Conservation (phyloP, 257 asterid species). For the Knoxia roxburghii region DNA sequence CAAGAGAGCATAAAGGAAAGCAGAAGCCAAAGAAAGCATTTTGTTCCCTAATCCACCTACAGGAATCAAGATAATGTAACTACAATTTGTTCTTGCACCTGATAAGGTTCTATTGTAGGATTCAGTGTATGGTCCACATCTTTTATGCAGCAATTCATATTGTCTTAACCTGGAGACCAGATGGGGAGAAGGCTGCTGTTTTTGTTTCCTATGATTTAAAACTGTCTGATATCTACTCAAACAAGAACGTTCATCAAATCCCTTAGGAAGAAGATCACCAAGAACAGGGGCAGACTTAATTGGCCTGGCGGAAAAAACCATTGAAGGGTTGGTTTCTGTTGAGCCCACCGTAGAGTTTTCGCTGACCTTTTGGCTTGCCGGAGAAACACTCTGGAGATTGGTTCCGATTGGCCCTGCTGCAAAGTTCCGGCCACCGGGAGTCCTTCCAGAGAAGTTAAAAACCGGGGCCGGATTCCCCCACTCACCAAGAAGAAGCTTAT, state of each 20-base stretch:
- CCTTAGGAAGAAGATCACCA: slow-evolving; percentile 56
- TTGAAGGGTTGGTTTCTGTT: too few relatives aligned
- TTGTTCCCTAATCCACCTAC: slow-evolving; percentile 71
- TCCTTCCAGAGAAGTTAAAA: too few relatives aligned
- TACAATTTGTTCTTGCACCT: slow-evolving; percentile 44
- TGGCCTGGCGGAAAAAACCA: too few relatives aligned
- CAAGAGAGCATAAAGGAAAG: slow-evolving; percentile 73
- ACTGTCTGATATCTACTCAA: slow-evolving; percentile 55
- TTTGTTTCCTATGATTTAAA: slow-evolving; percentile 35
- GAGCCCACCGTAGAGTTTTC: too few relatives aligned
- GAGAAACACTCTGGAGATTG: too few relatives aligned
- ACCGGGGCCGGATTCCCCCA: too few relatives aligned
- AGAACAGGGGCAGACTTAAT: too few relatives aligned
- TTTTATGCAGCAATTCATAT: slow-evolving; percentile 64
- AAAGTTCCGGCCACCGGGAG: too few relatives aligned
- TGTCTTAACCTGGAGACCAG: slow-evolving; percentile 61
- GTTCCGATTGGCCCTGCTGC: too few relatives aligned
- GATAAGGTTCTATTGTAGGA: slow-evolving; percentile 48
- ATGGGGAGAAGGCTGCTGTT: slow-evolving; percentile 46
- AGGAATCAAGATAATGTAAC: slow-evolving; percentile 62
- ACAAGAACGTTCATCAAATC: slow-evolving; percentile 60
- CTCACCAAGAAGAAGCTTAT: too few relatives aligned
- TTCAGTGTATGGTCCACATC: slow-evolving; percentile 65
- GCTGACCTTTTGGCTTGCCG: too few relatives aligned
- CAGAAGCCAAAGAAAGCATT: slow-evolving; percentile 58